These are phyloP conservation scores for Vigna reflexopilosa DNA, from an alignment of 306 rosid genomes.

Conservation along the genomic window DNA sequence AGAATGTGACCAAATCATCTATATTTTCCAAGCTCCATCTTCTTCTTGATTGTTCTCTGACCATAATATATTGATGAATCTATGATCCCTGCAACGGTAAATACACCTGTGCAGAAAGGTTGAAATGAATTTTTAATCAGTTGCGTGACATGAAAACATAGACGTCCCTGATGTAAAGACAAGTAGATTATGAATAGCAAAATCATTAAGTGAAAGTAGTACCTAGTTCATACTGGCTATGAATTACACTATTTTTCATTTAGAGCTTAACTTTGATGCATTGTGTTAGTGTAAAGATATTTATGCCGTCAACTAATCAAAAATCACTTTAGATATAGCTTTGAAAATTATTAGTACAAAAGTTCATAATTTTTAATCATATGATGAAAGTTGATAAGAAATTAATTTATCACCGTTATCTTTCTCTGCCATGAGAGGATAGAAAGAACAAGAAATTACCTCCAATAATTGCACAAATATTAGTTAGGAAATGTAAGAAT, in stretches of 20 bases:
- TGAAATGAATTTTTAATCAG: constrained; percentile 30
- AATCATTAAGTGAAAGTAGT: no score
- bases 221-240: neutral
- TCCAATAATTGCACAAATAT: constrained; percentile 88
- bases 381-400: neutral
- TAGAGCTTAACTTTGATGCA: neutral
- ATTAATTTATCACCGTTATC: neutral
- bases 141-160: neutral
- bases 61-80: constrained; percentile 83
- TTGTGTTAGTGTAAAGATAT: neutral
- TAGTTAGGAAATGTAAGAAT: constrained; percentile 85
- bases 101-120: constrained; percentile 60
- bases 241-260: neutral
- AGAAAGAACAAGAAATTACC: constrained; percentile 58
- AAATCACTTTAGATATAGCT: neutral
- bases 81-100: constrained; percentile 79
- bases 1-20: constrained; percentile 46
- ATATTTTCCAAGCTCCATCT: constrained; percentile 68
- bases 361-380: neutral
- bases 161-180: neutral
- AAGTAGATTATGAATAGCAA: neutral
- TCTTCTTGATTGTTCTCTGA: constrained; percentile 72
- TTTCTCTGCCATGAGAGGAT: constrained; percentile 9
- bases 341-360: neutral
- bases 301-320: neutral